Base-by-base conservation (phyloP, 768 basidiomycete genomes). In the Serendipita vermifera region DNA sequence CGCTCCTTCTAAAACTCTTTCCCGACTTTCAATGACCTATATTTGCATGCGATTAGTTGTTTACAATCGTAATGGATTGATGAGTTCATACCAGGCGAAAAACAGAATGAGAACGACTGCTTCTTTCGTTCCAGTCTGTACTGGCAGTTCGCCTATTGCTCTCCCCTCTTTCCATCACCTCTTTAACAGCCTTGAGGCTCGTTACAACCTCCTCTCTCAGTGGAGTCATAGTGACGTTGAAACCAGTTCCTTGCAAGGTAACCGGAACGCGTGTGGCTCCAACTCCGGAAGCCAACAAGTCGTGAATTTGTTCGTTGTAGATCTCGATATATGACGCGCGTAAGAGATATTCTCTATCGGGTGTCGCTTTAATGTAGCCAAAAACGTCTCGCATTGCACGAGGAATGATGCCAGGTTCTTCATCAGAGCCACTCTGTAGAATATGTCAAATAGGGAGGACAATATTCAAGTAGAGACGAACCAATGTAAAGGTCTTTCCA, bases 61-160 rank as follows among this genome's bases (percentile, higher is more conserved):
- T 46, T 27, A 56, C 5, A 5, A 55, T 51, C n/a, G 36, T 9
- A 9, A 2, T 5, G 13, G 3, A 17, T 7, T 27, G 7, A 22
- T 27, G 20, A 11, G 1, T 1, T 64, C 71, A 62, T 40, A 98
- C 93, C 27, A 97, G 77, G 29, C 92, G 74, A 68, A 98, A 96
- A 0, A 98, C 87, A 61, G 86, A 88, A 67, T 97, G 94, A 71
- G 89, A 92, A 32, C 94, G 76, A 65, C 88, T 91, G 71, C 88
- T 92, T 58, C 94, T 72, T 63, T 92, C 87, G 65, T 99, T 99
- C 94, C 94, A 99, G 64, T 99, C 94, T n/a, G 96, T 99, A 62
- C 82, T 87, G 0, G 92, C 93, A 3, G 92, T 96, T 59, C 90
- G 74, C 51, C 94, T 73, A 63, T 89, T 83, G 3, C 84, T 80